Base-by-base conservation (phyloP, 306 rosid species). In the Phaseolus lunatus region DNA sequence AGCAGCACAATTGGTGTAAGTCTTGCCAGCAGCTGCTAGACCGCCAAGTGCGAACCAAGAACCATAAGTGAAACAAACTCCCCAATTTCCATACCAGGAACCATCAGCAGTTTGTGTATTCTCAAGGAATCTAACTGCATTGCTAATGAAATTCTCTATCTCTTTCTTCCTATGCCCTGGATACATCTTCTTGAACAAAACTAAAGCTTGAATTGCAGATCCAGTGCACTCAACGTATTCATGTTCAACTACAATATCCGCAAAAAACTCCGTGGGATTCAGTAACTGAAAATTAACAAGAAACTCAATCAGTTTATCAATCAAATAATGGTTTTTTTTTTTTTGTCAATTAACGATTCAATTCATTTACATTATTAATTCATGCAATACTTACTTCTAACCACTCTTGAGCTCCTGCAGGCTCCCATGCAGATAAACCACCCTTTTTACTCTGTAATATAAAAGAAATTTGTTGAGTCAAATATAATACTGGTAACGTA, bases 341-440 rank as follows among this genome's bases (percentile, higher is more conserved):
- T 15, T 67, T 49, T 29, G n/a, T 73, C 22, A 15, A 41, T 7
- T 50, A 37, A 49, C n/a, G 35, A 13, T 6, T 23, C 7, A 1
- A 19, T 12, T 16, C 5, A 26, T 47, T 67, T 23, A 9, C 16
- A 43, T 77, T 31, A 15, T 31, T 54, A 24, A 44, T 53, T 22
- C 10, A 44, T 44, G 2, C 22, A 22, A 9, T 56, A 24, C 88
- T 80, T 78, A 90, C 96, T 80, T 90, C 96, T 47, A 91, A 77
- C 96, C 93, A 91, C 1, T 87, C 85, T 74, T 81, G 84, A 22
- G 80, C 92, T 56, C 86, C 83, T 47, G 89, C 70, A 11, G 90
- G 90, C 70, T 91, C 94, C 97, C 98, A 93, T 0, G 86, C 93
- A 15, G 95, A 31, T 29, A 89, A 82, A 52, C 98, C 98, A 19